These are phyloP conservation scores for Haplosporangium sp. DNA, from an alignment of 371 early-diverging fungal genomes.

Conservation along the genomic window DNA sequence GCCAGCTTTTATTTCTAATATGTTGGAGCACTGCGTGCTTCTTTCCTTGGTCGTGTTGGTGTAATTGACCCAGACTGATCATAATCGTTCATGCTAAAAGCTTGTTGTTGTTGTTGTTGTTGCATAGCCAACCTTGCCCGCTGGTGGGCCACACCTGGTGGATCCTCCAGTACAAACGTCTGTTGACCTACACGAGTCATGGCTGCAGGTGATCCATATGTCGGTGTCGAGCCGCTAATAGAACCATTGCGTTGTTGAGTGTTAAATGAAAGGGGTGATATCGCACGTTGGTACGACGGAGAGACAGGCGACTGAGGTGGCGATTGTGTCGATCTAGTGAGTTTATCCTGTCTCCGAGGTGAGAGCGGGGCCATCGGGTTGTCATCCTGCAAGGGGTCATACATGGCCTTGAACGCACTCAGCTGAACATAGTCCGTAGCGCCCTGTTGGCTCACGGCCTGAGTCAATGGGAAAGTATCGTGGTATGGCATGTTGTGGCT, in stretches of 20 bases:
- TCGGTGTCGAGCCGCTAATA: too few relatives aligned
- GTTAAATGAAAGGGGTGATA: neutral
- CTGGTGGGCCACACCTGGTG: slow-evolving; percentile 1
- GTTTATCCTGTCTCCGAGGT: neutral
- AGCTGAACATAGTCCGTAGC: slow-evolving; percentile 15
- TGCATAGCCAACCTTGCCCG: slow-evolving; percentile 12
- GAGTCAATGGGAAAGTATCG: slow-evolving; percentile 19
- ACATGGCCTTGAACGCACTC: slow-evolving; percentile 23
- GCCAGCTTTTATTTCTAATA: neutral
- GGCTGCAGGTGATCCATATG: neutral
- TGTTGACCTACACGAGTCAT: slow-evolving; percentile 18
- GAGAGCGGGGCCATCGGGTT: neutral
- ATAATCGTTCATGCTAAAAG: neutral
- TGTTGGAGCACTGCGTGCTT: slow-evolving; percentile 8
- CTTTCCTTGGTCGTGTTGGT: slow-evolving; percentile 25
- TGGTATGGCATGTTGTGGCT: slow-evolving; percentile 2
- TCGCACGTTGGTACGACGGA: neutral
- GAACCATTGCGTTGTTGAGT: neutral
- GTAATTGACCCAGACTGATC: slow-evolving; percentile 2
- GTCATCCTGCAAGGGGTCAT: slow-evolving; percentile 5
- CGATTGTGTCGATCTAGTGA: slow-evolving; percentile 1
- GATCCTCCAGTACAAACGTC: slow-evolving; percentile 24
- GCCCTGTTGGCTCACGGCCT: slow-evolving; percentile 2
- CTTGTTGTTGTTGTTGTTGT: slow-evolving; percentile 10
- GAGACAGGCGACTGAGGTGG: slow-evolving; percentile 8